A percentile compares a stretch with the other conserved stretches of the same genome.
These are phyloP conservation scores for Coemansia sp. DNA, from an alignment of 371 early-diverging fungal genomes.

Conservation along the genomic window DNA sequence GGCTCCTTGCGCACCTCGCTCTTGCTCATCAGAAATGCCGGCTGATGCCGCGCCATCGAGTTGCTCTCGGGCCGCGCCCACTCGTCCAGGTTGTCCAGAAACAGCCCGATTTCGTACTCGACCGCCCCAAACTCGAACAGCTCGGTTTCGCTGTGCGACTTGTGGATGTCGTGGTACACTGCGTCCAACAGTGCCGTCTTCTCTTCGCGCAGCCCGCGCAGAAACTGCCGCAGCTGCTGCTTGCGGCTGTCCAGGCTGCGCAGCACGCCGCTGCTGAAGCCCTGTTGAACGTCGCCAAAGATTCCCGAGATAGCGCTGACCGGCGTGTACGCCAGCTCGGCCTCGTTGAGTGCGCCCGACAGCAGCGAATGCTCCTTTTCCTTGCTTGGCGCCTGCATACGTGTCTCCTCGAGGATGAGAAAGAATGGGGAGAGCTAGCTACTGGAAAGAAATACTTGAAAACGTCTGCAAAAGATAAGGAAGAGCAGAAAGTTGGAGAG, in stretches of 20 bases:
- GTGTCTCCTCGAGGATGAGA: background rate
- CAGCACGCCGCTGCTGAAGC: conserved; percentile 50
- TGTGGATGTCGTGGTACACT: conserved; percentile 68
- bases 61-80: conserved; percentile 59
- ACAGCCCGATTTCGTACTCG: conserved; percentile 65
- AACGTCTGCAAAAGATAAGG: no score
- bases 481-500: no score
- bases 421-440: no score
- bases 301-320: conserved; percentile 19
- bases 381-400: background rate
- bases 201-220: conserved; percentile 68
- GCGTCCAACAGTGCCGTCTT: conserved; percentile 62
- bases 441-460: no score
- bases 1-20: conserved; percentile 70
- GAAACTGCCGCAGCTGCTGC: conserved; percentile 67
- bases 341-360: conserved; percentile 19
- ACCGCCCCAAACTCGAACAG: conserved; percentile 55
- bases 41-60: conserved; percentile 52
- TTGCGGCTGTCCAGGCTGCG: conserved; percentile 59
- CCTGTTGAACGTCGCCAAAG: conserved; percentile 23
- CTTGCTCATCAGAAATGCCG: conserved; percentile 45
- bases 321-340: conserved; percentile 30
- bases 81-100: conserved; percentile 64
- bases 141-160: conserved; percentile 49
- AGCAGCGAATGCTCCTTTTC: conserved; percentile 30